Evolutionary conservation across 768 basidiomycete species (phyloP).

Genomic region (Favolaschia claudopus): DNA sequence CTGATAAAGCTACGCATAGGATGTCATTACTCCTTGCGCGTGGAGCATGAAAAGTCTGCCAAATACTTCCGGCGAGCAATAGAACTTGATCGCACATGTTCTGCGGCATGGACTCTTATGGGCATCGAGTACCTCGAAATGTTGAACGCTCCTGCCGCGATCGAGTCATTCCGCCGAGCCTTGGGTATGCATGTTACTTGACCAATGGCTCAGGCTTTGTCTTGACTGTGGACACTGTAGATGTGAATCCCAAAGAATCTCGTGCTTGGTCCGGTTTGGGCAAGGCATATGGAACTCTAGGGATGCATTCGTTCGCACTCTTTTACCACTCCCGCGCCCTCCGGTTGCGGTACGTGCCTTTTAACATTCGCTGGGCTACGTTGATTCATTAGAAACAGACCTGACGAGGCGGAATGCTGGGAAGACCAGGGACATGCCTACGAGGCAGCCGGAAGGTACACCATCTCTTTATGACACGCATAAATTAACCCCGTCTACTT

Average conservation of each 20-base stretch:
- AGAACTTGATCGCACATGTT: conserved; percentile 76
- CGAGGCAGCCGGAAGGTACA: conserved; percentile 68
- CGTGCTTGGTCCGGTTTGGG: conserved; percentile 86
- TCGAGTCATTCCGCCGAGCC: conserved; percentile 84
- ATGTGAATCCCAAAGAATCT: conserved; percentile 82
- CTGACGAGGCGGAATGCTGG: conserved; percentile 82
- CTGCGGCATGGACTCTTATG: conserved; percentile 86
- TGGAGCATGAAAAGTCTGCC: conserved; percentile 81
- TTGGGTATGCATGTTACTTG: conserved; percentile 70
- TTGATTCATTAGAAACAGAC: conserved; percentile 44
- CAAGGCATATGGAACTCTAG: conserved; percentile 79
- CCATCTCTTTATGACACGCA: background rate
- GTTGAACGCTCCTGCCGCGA: conserved; percentile 84
- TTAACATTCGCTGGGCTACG: background rate
- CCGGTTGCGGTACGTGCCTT: conserved; percentile 65
- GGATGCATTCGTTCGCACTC: conserved; percentile 80
- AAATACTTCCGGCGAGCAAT: conserved; percentile 80
- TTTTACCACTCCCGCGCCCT: conserved; percentile 52
- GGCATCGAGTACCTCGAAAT: conserved; percentile 86
- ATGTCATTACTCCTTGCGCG: conserved; percentile 79
- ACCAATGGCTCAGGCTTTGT: background rate
- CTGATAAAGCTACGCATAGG: conserved; percentile 51
- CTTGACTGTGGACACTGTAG: conserved; percentile 41
- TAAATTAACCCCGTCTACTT: background rate
- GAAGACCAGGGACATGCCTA: conserved; percentile 76